A percentile compares a stretch with the other conserved stretches of the same genome.
Conservation (phyloP, 2,329 filamentous ascomycete species). For the Exophiala spinifera region DNA sequence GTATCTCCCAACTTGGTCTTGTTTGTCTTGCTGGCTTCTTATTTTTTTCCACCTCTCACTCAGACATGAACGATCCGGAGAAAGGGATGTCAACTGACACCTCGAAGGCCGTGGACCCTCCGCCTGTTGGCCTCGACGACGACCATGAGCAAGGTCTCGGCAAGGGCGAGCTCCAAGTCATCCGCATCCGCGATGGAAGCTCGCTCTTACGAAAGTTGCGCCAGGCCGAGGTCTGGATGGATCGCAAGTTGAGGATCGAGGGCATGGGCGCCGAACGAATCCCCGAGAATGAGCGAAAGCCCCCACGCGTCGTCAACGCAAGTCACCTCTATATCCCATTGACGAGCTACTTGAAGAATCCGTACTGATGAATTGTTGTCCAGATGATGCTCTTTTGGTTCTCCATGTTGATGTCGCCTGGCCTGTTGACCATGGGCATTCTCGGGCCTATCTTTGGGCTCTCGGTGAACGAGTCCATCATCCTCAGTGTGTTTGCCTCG, state of each 20-base stretch:
- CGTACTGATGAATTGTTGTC: background rate
- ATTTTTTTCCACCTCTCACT: no score
- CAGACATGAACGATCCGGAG: no score
- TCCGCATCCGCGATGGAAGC: background rate
- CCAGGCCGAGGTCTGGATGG: slow-evolving; percentile 1
- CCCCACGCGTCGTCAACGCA: slow-evolving; percentile 3
- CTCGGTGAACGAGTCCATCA: slow-evolving; percentile 23
- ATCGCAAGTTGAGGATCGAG: slow-evolving; percentile 2
- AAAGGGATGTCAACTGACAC: no score
- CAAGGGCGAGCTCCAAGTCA: background rate
- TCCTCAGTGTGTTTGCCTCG: slow-evolving; percentile 21
- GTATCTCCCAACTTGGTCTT: no score
- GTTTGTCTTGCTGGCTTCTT: no score
- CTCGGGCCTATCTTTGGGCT: slow-evolving; percentile 27
- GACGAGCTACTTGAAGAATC: no score
- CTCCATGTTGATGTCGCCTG: slow-evolving; percentile 17
- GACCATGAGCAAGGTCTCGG: background rate
- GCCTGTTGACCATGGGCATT: slow-evolving; percentile 21
- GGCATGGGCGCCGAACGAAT: slow-evolving; percentile 2
- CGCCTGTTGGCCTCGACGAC: no score
- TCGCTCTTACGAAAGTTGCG: background rate
- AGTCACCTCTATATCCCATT: background rate
- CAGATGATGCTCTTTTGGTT: slow-evolving; percentile 29
- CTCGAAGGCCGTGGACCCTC: no score
- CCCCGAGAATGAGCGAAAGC: slow-evolving; percentile 1